These are phyloP conservation scores for Adansonia madagascariensis DNA, from an alignment of 441 rosid genomes.

Conservation along the genomic window DNA sequence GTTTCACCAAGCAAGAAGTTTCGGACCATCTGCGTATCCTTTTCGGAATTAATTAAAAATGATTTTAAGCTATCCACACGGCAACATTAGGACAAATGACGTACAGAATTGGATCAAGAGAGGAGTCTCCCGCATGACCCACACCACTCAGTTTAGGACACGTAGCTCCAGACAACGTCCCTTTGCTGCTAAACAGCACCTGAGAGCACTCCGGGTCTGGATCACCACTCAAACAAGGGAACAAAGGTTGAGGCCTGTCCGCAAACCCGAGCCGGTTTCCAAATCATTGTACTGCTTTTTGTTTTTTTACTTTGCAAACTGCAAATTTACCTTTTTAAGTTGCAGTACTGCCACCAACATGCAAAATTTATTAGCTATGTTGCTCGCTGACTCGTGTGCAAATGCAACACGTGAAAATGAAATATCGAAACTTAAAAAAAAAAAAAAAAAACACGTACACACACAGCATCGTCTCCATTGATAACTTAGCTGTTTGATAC, in stretches of 20 bases:
- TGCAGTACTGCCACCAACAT: no score
- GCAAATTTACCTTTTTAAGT: neutral
- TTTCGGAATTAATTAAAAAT: slow-evolving; percentile 13
- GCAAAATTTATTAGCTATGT: no score
- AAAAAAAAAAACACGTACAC: neutral
- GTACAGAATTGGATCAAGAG: neutral
- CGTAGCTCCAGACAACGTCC: neutral
- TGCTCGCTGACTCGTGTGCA: neutral
- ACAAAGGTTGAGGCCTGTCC: slow-evolving; percentile 1
- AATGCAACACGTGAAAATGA: neutral
- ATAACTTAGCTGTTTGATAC: neutral
- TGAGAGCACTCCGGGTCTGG: neutral
- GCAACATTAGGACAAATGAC: slow-evolving; percentile 21
- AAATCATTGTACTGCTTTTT: neutral
- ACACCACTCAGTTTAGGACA: slow-evolving; percentile 9
- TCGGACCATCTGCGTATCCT: neutral
- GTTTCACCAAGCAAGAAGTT: neutral
- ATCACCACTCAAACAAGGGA: neutral
- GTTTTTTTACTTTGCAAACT: neutral
- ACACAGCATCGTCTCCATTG: neutral
- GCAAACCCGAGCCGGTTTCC: neutral
- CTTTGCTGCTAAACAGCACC: neutral
- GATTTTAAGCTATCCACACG: slow-evolving; percentile 20
- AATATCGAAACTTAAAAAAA: neutral
- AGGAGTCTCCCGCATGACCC: neutral